A percentile compares a stretch with the other conserved stretches of the same genome.
phyloP scores from a whole-genome alignment of 2,329 filamentous ascomycete species.

The Cryphonectria parasitica region DNA sequence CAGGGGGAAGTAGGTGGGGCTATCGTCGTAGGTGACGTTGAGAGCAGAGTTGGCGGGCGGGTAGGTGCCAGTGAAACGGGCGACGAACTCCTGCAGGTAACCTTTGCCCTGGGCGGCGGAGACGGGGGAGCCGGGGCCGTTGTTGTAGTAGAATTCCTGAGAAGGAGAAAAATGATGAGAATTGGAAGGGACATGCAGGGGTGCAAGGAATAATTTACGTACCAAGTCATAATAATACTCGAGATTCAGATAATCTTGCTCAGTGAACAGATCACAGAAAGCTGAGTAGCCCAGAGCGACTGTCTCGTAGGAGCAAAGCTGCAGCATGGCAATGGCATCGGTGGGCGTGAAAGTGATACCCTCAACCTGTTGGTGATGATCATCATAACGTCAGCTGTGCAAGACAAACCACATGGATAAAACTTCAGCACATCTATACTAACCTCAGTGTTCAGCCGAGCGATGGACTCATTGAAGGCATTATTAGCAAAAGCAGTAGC shows the following conservation, averaged over 20 bases:
- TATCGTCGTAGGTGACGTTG: slow-evolving; percentile 44
- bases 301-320: slow-evolving; percentile 42
- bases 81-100: slow-evolving; percentile 41
- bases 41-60: slow-evolving; percentile 37
- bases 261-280: slow-evolving; percentile 46
- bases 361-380: slow-evolving; percentile 27
- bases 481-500: slow-evolving; percentile 33
- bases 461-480: slow-evolving; percentile 37
- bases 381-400: not conserved
- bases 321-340: slow-evolving; percentile 45
- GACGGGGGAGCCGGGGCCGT: slow-evolving; percentile 40
- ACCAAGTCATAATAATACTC: slow-evolving; percentile 49
- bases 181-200: no score
- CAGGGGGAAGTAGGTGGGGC: slow-evolving; percentile 46
- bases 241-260: slow-evolving; percentile 48
- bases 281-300: slow-evolving; percentile 46
- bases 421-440: slow-evolving; percentile 2
- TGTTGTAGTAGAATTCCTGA: slow-evolving; percentile 39
- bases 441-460: slow-evolving; percentile 37
- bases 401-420: not conserved
- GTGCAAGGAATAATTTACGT: slow-evolving; percentile 28
- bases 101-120: slow-evolving; percentile 39
- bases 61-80: slow-evolving; percentile 38
- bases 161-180: slow-evolving; percentile 5
- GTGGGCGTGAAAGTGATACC: slow-evolving; percentile 39